Evolutionary conservation across 768 basidiomycete species (phyloP).

Genomic region (Pholiota conissans): DNA sequence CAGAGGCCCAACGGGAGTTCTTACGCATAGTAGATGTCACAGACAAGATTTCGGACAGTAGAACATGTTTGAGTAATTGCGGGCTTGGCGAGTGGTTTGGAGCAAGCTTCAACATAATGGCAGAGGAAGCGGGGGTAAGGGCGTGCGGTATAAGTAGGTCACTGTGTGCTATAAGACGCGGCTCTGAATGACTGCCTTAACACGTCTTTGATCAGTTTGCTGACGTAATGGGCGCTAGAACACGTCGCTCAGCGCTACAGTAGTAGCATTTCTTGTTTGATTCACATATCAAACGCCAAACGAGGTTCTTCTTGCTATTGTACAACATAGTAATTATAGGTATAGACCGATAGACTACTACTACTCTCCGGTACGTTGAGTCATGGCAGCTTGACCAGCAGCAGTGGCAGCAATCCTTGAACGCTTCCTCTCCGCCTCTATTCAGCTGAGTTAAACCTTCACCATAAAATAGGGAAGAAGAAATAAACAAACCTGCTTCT

Average conservation of each 20-base stretch:
- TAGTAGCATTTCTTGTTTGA: too few species aligned
- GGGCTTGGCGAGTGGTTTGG: constrained; percentile 23
- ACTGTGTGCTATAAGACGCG: constrained; percentile 6
- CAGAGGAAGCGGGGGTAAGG: too few species aligned
- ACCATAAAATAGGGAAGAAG: neutral
- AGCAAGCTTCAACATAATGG: constrained; percentile 17
- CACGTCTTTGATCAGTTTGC: constrained; percentile 20
- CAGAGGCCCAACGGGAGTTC: constrained; percentile 94
- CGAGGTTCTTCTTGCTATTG: constrained; percentile 6
- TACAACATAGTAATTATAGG: constrained; percentile 13
- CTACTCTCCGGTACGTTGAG: constrained; percentile 49
- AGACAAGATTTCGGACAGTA: constrained; percentile 87
- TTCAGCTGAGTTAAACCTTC: neutral
- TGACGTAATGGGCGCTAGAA: constrained; percentile 18
- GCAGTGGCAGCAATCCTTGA: constrained; percentile 89
- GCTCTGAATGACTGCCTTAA: constrained; percentile 9
- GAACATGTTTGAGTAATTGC: constrained; percentile 71
- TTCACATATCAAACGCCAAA: too few species aligned
- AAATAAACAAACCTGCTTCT: constrained; percentile 72
- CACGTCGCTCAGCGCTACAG: constrained; percentile 1
- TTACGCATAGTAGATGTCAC: constrained; percentile 96
- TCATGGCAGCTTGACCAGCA: constrained; percentile 88
- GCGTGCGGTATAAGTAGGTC: constrained; percentile 1
- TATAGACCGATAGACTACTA: constrained; percentile 23
- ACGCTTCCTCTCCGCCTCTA: constrained; percentile 95